These are phyloP conservation scores for Salisapilia sapeloensis DNA, from an alignment of 352 stramenopile genomes.

Conservation along the genomic window DNA sequence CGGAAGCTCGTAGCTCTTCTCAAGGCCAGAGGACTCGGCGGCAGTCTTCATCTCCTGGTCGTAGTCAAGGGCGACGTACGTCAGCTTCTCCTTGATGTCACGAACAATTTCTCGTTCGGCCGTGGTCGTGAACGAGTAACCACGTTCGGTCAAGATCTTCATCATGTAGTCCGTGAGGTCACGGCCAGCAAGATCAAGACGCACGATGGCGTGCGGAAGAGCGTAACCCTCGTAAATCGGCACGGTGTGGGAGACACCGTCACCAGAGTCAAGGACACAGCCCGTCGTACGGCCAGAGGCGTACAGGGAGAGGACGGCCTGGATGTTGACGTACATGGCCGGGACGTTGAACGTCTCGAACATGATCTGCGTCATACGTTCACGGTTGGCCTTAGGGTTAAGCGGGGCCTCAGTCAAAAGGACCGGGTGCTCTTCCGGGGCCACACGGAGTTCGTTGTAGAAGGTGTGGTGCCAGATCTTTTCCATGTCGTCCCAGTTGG, in stretches of 20 bases:
- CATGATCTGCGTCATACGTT: conserved; percentile 93
- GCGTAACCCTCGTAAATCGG: conserved; percentile 97
- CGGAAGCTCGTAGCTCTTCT: conserved; percentile 95
- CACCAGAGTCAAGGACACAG: conserved; percentile 88
- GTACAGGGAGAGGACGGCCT: conserved; percentile 90
- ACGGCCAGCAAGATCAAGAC: conserved; percentile 86
- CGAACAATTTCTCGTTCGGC: conserved; percentile 88
- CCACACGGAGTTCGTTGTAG: conserved; percentile 94
- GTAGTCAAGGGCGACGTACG: conserved; percentile 89
- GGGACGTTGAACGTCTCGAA: conserved; percentile 93
- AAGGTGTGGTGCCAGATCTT: conserved; percentile 99
- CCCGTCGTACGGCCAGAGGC: conserved; percentile 89
- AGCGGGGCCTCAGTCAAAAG: conserved; percentile 88
- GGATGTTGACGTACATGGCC: conserved; percentile 89
- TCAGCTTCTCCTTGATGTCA: conserved; percentile 98
- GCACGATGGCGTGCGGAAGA: conserved; percentile 87
- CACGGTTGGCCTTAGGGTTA: conserved; percentile 87
- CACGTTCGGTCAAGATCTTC: conserved; percentile 90
- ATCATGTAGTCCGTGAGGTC: conserved; percentile 94
- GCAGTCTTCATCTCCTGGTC: conserved; percentile 89
- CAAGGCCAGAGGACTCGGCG: conserved; percentile 38
- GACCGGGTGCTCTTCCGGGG: conserved; percentile 94
- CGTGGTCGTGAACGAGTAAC: conserved; percentile 89
- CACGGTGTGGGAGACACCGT: conserved; percentile 80
- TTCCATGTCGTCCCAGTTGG: conserved; percentile 99